Base-by-base conservation (phyloP, 805 yeast species). In the Starmerella roubikii region DNA sequence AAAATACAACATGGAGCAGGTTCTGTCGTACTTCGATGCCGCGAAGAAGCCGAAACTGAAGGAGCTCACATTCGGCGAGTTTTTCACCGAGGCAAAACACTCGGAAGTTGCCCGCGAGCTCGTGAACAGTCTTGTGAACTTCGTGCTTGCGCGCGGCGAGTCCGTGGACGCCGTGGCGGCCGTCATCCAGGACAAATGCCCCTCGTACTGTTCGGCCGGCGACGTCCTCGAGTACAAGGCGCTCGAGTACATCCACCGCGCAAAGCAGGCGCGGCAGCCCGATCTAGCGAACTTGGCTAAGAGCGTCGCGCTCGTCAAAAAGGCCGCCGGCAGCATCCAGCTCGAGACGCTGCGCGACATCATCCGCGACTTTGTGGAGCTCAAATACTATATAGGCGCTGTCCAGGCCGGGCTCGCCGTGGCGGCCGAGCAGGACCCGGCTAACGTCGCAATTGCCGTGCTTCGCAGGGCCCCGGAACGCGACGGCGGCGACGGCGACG, bases 141-240 rank as follows among this genome's bases (percentile, higher is more conserved):
- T 79, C 56, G 83, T 81, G 48, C 85, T 91, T 41, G 68, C 82
- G 28, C 74, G 81, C 47, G 97, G 98, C n/a, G 88, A 83, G 3
- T 80, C 94, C 0, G 88, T 91, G 32, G 97, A 88, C 55, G 67
- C 78, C 41, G 82, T 88, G 37, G 93, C 96, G 1, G 75, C 77
- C 26, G 75, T 86, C 1, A 64, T 91, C 37, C 94, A 91, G 59
- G 93, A 83, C 39, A 76, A 88, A 43, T 91, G 98, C 65, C 93
- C 94, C 1, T 76, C 94, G 0, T 91, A 85, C 59, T 91, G 97
- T 54, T 83, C 96, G 0, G 74, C 93, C 13, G 83, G 80, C 48
- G 98, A 91, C 59, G 95, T 91, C 21, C 69, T 85, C 43, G 82
- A 91, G 12, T 91, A 86, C 66, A 80, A 88, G 58, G 97, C 96